Base-by-base conservation (phyloP, 2,329 filamentous ascomycete genomes). In the Bipolaris bicolor region DNA sequence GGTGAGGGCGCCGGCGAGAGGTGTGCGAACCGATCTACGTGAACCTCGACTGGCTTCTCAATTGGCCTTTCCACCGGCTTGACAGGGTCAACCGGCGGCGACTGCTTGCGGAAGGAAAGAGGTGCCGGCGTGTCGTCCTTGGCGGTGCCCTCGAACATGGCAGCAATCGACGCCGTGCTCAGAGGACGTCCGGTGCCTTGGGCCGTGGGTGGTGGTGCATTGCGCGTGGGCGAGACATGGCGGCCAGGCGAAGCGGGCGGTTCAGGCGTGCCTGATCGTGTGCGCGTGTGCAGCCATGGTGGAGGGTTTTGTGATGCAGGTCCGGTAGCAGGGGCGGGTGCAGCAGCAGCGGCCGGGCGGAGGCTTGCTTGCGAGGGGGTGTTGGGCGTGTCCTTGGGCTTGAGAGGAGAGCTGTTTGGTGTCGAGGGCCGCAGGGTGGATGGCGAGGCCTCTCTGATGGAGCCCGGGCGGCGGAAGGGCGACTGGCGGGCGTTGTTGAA, bases 401-500 rank as follows among this genome's bases (percentile, higher is more conserved):
- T 79, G 13, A 77, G 69, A 18, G 77, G 78, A 37, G 79, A 80
- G 46, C 67, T 71, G 46, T 66, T 75, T 5, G 78, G 76, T 11
- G 78, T 79, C n/a, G 70, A 68, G 26, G 72, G 74, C 15, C 74
- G 69, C 11, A 78, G 67, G 18, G 76, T 75, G 1, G 77, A 77
- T 3, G 77, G 76, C 18, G 78, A 79, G 46, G 62, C 62, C 26
- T 74, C 65, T 29, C 67, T 50, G 41, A 78, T 76, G 50, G 79
- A 78, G 57, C 76, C 76, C 15, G 78, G 75, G 26, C 79, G 73
- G 56, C 77, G 73, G 63, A 81, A 81, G 41, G 79, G 79, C 54
- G 79, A 81, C 45, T 77, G 73, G 61, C 79, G 77, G 15, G 75
- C 72, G 66, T 75, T 77, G 64, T 76, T 77, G 71, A 79, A 79